Conservation (phyloP, 2,329 filamentous ascomycete genomes). For the Cercospora zeae-maydis region DNA sequence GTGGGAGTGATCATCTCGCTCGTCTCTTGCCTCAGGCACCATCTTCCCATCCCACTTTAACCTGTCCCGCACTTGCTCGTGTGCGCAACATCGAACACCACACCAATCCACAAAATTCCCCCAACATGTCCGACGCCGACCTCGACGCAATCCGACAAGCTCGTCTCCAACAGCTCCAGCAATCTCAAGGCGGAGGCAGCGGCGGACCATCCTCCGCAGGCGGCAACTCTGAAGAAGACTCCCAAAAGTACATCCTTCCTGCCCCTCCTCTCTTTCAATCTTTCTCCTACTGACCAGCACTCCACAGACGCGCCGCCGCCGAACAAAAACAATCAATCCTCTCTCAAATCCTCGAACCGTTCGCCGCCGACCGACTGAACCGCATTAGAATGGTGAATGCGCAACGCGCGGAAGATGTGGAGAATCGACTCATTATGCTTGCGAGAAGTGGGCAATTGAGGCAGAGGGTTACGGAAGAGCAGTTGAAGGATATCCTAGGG, state of each 20-base stretch:
- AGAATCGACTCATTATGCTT: constrained; percentile 89
- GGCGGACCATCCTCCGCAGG: constrained; percentile 43
- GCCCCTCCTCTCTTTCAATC: constrained; percentile 28
- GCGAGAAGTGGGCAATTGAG: constrained; percentile 83
- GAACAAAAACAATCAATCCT: constrained; percentile 72
- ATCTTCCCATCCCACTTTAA: background rate
- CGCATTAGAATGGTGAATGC: constrained; percentile 96
- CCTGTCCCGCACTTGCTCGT: background rate
- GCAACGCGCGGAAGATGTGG: constrained; percentile 80
- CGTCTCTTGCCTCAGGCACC: background rate
- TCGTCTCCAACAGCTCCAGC: constrained; percentile 87
- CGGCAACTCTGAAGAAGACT: constrained; percentile 51
- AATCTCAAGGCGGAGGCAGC: constrained; percentile 50
- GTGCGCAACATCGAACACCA: background rate
- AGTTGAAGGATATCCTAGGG: constrained; percentile 86
- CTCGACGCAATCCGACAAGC: constrained; percentile 81
- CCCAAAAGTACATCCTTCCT: constrained; percentile 56
- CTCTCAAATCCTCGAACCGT: constrained; percentile 88
- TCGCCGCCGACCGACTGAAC: constrained; percentile 86
- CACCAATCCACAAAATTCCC: background rate
- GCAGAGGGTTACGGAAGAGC: constrained; percentile 82
- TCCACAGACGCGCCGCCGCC: constrained; percentile 27
- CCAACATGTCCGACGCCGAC: constrained; percentile 61
- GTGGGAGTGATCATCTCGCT: too few relatives aligned
- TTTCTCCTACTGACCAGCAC: background rate